phyloP scores from a whole-genome alignment of 1,284 basidiomycete species.

The Acaromyces ingoldii region DNA sequence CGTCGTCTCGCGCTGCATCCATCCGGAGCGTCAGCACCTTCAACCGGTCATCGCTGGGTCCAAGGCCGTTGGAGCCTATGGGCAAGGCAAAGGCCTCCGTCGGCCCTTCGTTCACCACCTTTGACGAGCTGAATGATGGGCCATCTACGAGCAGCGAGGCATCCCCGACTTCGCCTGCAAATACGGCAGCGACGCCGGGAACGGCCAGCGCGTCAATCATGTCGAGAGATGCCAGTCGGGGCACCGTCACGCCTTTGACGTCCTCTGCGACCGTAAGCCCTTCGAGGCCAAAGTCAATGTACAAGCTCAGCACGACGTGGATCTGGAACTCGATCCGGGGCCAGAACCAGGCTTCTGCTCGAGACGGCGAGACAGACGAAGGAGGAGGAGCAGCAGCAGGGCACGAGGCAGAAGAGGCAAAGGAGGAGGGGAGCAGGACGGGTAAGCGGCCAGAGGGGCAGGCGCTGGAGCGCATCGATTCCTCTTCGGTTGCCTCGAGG shows the following conservation, averaged over 20 bases:
- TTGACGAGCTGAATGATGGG: constrained; percentile 7
- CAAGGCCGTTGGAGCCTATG: constrained; percentile 32
- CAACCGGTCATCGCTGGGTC: constrained; percentile 18
- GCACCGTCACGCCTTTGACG: no score
- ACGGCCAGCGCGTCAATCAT: no score
- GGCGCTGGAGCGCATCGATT: background rate
- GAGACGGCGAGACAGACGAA: no score
- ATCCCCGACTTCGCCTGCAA: background rate
- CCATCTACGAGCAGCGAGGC: background rate
- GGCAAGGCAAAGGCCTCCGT: constrained; percentile 39
- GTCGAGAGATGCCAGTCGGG: no score
- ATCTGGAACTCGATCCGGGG: no score
- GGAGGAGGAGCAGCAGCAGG: no score
- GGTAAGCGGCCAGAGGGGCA: background rate
- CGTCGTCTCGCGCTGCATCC: constrained; percentile 24
- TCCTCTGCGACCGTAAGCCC: no score
- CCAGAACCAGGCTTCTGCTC: no score
- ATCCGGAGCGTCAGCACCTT: constrained; percentile 32
- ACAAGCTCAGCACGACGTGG: no score
- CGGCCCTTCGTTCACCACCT: constrained; percentile 24
- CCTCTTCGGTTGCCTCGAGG: constrained; percentile 29
- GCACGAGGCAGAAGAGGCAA: background rate
- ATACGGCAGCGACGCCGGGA: no score
- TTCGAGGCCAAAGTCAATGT: no score
- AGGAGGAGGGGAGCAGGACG: background rate